Evolutionary conservation across 768 basidiomycete genomes (phyloP).

Genomic region (Saitozyma sp.): DNA sequence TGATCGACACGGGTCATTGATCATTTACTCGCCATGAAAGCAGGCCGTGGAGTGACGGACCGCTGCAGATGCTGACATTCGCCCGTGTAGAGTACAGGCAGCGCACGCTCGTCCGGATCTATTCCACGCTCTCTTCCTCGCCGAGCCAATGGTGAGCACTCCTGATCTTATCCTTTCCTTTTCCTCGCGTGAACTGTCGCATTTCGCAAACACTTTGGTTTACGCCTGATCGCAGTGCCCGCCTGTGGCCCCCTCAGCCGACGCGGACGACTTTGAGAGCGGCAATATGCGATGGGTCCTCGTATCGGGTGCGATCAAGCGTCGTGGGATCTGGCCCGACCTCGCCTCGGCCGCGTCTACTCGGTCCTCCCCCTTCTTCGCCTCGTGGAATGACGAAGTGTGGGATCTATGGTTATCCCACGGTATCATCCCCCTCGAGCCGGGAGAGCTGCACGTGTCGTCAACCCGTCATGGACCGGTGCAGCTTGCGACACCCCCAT

Average conservation of each 20-base stretch:
- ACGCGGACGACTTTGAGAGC: too few relatives aligned
- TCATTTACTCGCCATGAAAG: neutral
- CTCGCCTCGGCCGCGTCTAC: conserved; percentile 12
- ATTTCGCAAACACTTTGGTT: too few relatives aligned
- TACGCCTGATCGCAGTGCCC: too few relatives aligned
- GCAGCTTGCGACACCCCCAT: conserved; percentile 34
- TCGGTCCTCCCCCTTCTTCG: conserved; percentile 33
- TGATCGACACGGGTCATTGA: neutral
- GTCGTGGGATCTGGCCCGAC: conserved; percentile 20
- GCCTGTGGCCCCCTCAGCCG: too few relatives aligned
- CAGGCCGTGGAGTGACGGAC: neutral
- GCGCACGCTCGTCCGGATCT: conserved; percentile 65
- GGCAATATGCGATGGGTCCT: conserved; percentile 8
- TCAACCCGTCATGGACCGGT: conserved; percentile 16
- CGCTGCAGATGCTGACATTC: too few relatives aligned
- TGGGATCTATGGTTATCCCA: conserved; percentile 25
- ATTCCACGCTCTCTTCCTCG: conserved; percentile 69
- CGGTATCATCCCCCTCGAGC: conserved; percentile 22
- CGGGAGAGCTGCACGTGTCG: neutral
- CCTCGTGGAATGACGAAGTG: conserved; percentile 26
- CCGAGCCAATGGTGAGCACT: conserved; percentile 68
- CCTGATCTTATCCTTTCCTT: too few relatives aligned
- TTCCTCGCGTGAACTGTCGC: too few relatives aligned
- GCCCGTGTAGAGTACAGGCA: conserved; percentile 60
- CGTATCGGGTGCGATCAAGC: conserved; percentile 12